These are phyloP conservation scores for Arachnomyces sp. DNA, from an alignment of 2,329 filamentous ascomycete species.

Conservation along the genomic window DNA sequence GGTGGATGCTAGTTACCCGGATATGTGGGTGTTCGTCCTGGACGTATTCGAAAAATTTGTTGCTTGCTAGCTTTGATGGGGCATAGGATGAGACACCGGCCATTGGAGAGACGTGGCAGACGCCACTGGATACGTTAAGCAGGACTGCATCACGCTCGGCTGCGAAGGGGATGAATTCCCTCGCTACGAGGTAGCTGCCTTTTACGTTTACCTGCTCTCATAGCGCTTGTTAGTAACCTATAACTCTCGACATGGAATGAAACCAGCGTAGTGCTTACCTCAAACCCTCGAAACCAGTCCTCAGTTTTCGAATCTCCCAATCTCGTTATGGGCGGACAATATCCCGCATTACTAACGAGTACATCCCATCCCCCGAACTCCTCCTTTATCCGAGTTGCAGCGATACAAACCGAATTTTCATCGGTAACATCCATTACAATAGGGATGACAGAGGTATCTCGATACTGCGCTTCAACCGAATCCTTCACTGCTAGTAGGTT, in stretches of 20 bases:
- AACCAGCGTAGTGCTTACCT: slow-evolving; percentile 11
- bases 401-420: too few species aligned
- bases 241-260: neutral
- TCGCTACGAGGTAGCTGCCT: slow-evolving; percentile 12
- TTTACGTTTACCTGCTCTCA: slow-evolving; percentile 18
- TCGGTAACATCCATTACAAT: too few species aligned
- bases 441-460: too few species aligned
- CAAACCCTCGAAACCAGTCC: slow-evolving; percentile 17
- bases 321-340: slow-evolving; percentile 3
- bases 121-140: slow-evolving; percentile 14
- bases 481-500: slow-evolving; percentile 21
- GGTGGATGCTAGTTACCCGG: slow-evolving; percentile 37
- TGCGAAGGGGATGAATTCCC: slow-evolving; percentile 14
- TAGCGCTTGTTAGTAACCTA: neutral
- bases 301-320: slow-evolving; percentile 8
- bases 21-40: slow-evolving; percentile 33
- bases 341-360: slow-evolving; percentile 19
- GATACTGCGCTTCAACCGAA: too few species aligned
- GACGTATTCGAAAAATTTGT: slow-evolving; percentile 37
- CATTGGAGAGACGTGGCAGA: slow-evolving; percentile 11
- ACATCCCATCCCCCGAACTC: slow-evolving; percentile 11
- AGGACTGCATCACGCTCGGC: slow-evolving; percentile 9
- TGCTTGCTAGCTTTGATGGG: slow-evolving; percentile 35
- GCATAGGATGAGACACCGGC: slow-evolving; percentile 26
- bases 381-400: too few species aligned